These are phyloP conservation scores for Zasmidium cellare DNA, from an alignment of 2,329 filamentous ascomycete genomes.

Conservation along the genomic window DNA sequence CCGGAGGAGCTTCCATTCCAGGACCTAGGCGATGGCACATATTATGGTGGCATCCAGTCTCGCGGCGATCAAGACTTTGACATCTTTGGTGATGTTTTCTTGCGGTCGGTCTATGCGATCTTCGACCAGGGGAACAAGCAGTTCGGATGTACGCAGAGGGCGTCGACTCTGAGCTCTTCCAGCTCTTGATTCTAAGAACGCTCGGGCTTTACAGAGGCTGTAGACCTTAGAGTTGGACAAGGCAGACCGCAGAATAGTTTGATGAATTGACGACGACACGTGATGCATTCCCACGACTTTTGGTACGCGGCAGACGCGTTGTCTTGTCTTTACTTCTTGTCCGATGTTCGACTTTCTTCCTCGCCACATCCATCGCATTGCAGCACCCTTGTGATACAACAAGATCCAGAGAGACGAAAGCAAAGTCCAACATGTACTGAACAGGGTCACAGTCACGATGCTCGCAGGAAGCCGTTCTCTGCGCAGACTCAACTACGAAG, in stretches of 20 bases:
- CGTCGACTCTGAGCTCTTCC: slow-evolving; percentile 13
- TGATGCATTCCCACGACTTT: neutral
- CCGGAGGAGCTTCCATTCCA: slow-evolving; percentile 64
- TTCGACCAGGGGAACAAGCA: slow-evolving; percentile 62
- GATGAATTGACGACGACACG: too few species aligned
- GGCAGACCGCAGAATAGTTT: too few species aligned
- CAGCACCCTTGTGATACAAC: too few species aligned
- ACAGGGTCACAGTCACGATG: too few species aligned
- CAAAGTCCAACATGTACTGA: too few species aligned
- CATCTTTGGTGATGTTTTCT: slow-evolving; percentile 63
- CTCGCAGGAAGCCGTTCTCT: too few species aligned
- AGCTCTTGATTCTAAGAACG: neutral
- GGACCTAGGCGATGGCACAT: slow-evolving; percentile 54
- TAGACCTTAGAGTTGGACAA: too few species aligned
- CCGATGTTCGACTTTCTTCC: too few species aligned
- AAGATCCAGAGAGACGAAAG: too few species aligned
- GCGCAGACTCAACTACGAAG: too few species aligned
- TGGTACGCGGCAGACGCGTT: neutral
- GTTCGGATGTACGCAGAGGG: slow-evolving; percentile 57
- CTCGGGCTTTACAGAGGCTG: too few species aligned
- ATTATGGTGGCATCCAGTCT: slow-evolving; percentile 67
- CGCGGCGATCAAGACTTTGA: slow-evolving; percentile 60
- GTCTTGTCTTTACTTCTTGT: neutral
- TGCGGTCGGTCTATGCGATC: slow-evolving; percentile 66
- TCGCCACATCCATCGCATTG: too few species aligned